phyloP scores from a whole-genome alignment of 257 asterid species.

The Fraxinus americana region DNA sequence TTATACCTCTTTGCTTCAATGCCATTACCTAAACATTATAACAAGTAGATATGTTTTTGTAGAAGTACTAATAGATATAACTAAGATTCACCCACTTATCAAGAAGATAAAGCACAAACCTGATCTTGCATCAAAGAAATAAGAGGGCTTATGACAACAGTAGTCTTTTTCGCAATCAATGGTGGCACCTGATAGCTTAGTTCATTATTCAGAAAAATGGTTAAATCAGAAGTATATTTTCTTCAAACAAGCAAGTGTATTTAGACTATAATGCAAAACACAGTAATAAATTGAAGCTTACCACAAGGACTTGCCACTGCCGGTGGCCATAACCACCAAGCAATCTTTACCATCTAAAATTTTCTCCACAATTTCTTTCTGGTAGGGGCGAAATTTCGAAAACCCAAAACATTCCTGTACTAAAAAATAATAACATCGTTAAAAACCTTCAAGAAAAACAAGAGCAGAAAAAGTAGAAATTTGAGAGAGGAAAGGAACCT shows the following conservation, averaged over 20 bases:
- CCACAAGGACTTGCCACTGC: slow-evolving; percentile 96
- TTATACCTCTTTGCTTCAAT: slow-evolving; percentile 80
- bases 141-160: slow-evolving; percentile 85
- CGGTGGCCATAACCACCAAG: slow-evolving; percentile 92
- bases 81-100: not conserved
- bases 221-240: not conserved
- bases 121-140: slow-evolving; percentile 97
- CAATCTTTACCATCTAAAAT: slow-evolving; percentile 76
- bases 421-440: not conserved
- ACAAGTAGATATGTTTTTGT: not conserved
- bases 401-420: slow-evolving; percentile 81
- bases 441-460: not conserved
- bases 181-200: slow-evolving; percentile 95
- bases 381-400: slow-evolving; percentile 85
- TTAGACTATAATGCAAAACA: not conserved
- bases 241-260: not conserved
- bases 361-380: slow-evolving; percentile 71
- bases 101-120: slow-evolving; percentile 45
- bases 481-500: slow-evolving; percentile 40
- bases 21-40: slow-evolving; percentile 73
- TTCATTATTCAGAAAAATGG: slow-evolving; percentile 15
- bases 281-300: slow-evolving; percentile 28
- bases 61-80: not conserved
- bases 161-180: slow-evolving; percentile 68
- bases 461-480: not conserved